Evolutionary conservation across 306 rosid genomes (phyloP), one percentile per base, ranked within the genome.

Genomic region (Prunus padus): DNA sequence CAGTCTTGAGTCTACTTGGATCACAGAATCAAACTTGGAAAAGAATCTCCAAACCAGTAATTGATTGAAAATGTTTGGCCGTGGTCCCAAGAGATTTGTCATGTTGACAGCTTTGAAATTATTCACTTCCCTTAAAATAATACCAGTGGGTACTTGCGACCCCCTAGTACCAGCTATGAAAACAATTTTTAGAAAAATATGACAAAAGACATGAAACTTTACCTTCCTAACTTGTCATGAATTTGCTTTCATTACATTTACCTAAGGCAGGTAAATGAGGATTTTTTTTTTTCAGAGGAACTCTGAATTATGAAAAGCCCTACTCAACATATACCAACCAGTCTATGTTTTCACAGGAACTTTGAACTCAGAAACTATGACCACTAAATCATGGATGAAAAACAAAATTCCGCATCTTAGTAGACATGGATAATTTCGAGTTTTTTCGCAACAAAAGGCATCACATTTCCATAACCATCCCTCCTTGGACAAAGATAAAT

Each of bases 1-100:
- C 47, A 45, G 73, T 30, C 60, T 40, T 42, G 26, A 19, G 68
- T 73, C 77, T 59, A 45, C 11, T 19, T 46, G 44, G 47, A 31
- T 42, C 44, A 59, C 56, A 18, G 23, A 59, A n/a, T 20, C 40
- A 16, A 14, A 55, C 52, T 40, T 11, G 11, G 16, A 71, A 37
- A 71, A 44, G 10, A 40, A 56, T 3, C 40, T 22, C 44, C 11
- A 13, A 56, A 40, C 63, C 28, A 19, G 59, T 16, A 4, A 33
- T 47, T 22, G 11, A 3, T 26, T 2, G 55, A 40, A 14, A 57
- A 19, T 22, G 69, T 31, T n/a, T 54, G 26, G 4, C 37, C 11
- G 54, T 52, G 44, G 62, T 18, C 51, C 60, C 23, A 42, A 20
- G 67, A 56, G 11, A 73, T 49, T 68, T 11, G 42, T 26, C 40